Evolutionary conservation across 208 protist genomes (phyloP).

Genomic region (Leishmania turanica): DNA sequence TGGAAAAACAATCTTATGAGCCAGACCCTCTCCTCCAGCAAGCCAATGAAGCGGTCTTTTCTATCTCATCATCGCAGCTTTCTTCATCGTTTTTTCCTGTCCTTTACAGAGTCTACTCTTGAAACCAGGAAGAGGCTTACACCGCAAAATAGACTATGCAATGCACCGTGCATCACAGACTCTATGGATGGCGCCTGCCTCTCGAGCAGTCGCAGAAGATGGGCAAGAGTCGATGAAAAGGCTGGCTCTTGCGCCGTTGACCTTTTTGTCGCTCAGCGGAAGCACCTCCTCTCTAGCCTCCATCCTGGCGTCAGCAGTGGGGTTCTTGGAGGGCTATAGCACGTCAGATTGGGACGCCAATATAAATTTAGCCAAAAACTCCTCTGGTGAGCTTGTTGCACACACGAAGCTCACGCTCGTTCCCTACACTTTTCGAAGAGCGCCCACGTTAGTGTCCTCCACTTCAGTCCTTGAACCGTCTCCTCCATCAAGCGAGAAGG

Average conservation of each 20-base stretch:
- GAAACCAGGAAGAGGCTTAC: not conserved
- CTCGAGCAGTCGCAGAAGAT: conserved; percentile 13
- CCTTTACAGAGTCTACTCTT: not conserved
- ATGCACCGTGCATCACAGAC: conserved; percentile 11
- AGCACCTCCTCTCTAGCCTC: conserved; percentile 21
- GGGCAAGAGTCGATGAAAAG: conserved; percentile 38
- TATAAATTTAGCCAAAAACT: conserved; percentile 13
- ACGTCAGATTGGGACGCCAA: conserved; percentile 41
- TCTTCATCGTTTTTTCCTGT: not conserved
- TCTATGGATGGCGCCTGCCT: not conserved
- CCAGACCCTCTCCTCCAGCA: not conserved
- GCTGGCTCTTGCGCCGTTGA: conserved; percentile 45
- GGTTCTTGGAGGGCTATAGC: conserved; percentile 57
- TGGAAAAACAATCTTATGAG: not conserved
- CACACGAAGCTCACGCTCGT: conserved; percentile 45
- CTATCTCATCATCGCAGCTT: not conserved
- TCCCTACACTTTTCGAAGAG: conserved; percentile 20
- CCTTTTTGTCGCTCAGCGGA: conserved; percentile 36
- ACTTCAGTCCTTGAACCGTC: not conserved
- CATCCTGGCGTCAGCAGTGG: conserved; percentile 50
- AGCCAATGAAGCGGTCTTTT: not conserved
- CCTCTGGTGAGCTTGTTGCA: conserved; percentile 16
- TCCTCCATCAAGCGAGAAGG: not conserved
- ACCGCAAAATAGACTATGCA: conserved; percentile 2
- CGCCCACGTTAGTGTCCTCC: not conserved